A percentile compares a stretch with the other conserved stretches of the same genome.
Conservation (phyloP, 1,284 basidiomycete species). For the Apiotrichum brassicae region DNA sequence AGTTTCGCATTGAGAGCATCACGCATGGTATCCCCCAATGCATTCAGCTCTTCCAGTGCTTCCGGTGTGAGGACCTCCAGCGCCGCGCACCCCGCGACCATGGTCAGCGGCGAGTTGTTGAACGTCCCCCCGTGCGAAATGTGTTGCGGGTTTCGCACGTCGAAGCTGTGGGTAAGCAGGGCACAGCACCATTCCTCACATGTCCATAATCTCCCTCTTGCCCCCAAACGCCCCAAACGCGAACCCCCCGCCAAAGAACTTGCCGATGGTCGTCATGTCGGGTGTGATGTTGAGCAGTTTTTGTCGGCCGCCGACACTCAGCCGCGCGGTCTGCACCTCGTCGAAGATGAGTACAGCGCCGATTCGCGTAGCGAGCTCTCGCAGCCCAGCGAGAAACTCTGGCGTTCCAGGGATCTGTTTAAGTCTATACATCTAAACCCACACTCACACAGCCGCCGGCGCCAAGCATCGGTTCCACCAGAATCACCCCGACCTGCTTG, state of each 20-base stretch:
- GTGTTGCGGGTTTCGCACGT: constrained; percentile 13
- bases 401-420: constrained; percentile 23
- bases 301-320: constrained; percentile 21
- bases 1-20: constrained; percentile 13
- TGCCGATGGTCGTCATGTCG: constrained; percentile 31
- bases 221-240: constrained; percentile 35
- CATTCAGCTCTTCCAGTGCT: constrained; percentile 18
- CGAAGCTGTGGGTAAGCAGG: constrained; percentile 16
- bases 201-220: constrained; percentile 25
- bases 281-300: constrained; percentile 23
- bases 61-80: constrained; percentile 19
- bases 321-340: constrained; percentile 47
- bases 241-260: constrained; percentile 33
- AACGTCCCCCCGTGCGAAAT: constrained; percentile 28
- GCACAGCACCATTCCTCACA: too few species aligned
- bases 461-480: constrained; percentile 52
- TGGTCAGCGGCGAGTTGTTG: constrained; percentile 33
- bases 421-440: not conserved
- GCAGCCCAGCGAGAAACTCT: constrained; percentile 47
- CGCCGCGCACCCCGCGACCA: constrained; percentile 25
- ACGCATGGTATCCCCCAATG: constrained; percentile 21
- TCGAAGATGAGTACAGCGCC: constrained; percentile 51
- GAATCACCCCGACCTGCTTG: constrained; percentile 48
- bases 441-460: constrained; percentile 33
- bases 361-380: constrained; percentile 48